Evolutionary conservation across 2,329 filamentous ascomycete genomes (phyloP).

Genomic region (Pezicula carpinea): DNA sequence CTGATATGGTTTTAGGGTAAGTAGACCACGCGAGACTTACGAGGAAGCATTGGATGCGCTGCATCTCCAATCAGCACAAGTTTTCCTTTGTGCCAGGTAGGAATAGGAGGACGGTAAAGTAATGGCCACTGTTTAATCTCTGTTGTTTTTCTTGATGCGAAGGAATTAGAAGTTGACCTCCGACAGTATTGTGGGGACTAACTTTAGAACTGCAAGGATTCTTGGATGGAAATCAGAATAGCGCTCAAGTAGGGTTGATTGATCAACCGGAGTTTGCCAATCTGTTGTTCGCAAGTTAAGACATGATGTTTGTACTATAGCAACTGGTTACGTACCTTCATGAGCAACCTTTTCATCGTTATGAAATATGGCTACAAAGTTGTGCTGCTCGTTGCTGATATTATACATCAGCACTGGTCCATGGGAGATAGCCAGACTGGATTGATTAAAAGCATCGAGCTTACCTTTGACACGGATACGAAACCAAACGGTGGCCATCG

Average conservation of each 20-base stretch:
- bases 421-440: neutral
- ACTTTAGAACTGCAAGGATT: constrained; percentile 11
- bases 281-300: constrained; percentile 10
- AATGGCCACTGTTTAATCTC: constrained; percentile 27
- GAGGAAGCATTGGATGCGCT: constrained; percentile 21
- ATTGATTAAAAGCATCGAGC: neutral
- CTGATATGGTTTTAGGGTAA: neutral
- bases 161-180: neutral
- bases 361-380: constrained; percentile 18
- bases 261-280: constrained; percentile 10
- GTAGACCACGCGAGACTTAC: constrained; percentile 4
- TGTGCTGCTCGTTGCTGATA: constrained; percentile 8
- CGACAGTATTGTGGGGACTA: neutral
- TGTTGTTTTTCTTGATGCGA: constrained; percentile 20
- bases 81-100: constrained; percentile 14
- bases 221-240: constrained; percentile 11
- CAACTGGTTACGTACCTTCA: constrained; percentile 3
- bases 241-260: constrained; percentile 6
- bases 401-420: neutral
- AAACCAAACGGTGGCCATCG: constrained; percentile 14
- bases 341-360: constrained; percentile 7
- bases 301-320: neutral
- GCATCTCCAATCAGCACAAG: constrained; percentile 19
- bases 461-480: constrained; percentile 22
- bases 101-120: constrained; percentile 23